phyloP scores from a whole-genome alignment of 2,329 filamentous ascomycete genomes.

The Samsoniella hepiali region DNA sequence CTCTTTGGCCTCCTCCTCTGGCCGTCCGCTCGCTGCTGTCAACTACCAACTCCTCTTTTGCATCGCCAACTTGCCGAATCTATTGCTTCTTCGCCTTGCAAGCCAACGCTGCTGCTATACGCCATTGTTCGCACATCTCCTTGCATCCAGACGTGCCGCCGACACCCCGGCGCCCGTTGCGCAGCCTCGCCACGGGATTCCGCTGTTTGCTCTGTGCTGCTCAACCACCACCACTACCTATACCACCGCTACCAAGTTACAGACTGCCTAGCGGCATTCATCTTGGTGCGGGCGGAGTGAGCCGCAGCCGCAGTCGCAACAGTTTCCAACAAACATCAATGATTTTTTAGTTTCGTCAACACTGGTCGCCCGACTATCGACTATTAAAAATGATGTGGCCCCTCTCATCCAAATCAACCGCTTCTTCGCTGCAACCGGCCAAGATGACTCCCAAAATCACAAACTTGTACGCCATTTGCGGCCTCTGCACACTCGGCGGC shows the following conservation, averaged over 20 bases:
- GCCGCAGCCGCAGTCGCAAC: background rate
- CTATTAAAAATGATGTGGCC: slow-evolving; percentile 11
- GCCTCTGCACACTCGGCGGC: slow-evolving; percentile 31
- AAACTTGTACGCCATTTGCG: slow-evolving; percentile 25
- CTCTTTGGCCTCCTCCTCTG: background rate
- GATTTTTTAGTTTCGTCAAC: background rate
- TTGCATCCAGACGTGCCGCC: too few species aligned
- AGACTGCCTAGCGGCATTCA: background rate
- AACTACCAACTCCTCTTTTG: background rate
- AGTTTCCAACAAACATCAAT: background rate
- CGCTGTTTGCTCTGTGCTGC: background rate
- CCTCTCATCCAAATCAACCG: slow-evolving; percentile 9
- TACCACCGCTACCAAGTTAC: background rate
- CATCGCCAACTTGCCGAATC: background rate
- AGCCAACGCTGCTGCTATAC: background rate
- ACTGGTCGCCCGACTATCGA: background rate
- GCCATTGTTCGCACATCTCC: background rate
- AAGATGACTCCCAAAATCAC: slow-evolving; percentile 20
- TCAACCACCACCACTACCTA: background rate
- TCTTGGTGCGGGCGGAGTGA: slow-evolving; percentile 9
- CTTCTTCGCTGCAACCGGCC: background rate
- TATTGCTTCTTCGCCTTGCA: background rate
- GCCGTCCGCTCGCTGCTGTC: background rate
- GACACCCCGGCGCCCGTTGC: background rate
- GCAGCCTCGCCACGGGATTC: background rate